Percentiles rank a stretch among this genome's conserved stretches.
These are phyloP conservation scores for Rostrohypoxylon terebratum DNA, from an alignment of 495 filamentous ascomycete species.

Conservation along the genomic window DNA sequence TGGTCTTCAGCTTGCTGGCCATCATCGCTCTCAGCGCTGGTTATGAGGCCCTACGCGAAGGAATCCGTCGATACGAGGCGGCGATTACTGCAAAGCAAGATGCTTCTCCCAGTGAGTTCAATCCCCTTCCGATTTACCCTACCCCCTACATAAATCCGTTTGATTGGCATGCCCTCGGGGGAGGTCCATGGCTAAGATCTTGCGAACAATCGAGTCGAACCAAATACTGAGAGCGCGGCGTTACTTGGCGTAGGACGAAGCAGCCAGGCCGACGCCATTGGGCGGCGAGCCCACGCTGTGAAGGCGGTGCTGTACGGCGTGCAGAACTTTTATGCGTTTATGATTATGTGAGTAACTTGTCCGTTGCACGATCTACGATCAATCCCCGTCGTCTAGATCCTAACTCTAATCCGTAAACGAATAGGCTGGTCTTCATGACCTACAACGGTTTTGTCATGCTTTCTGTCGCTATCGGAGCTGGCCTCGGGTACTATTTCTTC, in stretches of 20 bases:
- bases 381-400: not conserved
- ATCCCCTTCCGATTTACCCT: slow-evolving; percentile 1
- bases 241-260: slow-evolving; percentile 67
- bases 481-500: slow-evolving; percentile 88
- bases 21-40: slow-evolving; percentile 86
- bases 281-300: slow-evolving; percentile 72
- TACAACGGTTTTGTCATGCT: slow-evolving; percentile 99
- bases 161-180: slow-evolving; percentile 37
- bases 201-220: slow-evolving; percentile 49
- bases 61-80: slow-evolving; percentile 80
- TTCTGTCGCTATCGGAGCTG: slow-evolving; percentile 87
- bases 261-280: slow-evolving; percentile 60
- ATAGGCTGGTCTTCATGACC: slow-evolving; percentile 98
- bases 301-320: slow-evolving; percentile 88
- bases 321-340: slow-evolving; percentile 98
- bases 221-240: slow-evolving; percentile 66
- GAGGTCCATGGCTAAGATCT: slow-evolving; percentile 46
- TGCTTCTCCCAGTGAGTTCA: slow-evolving; percentile 66
- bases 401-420: not conserved
- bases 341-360: slow-evolving; percentile 87
- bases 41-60: slow-evolving; percentile 87
- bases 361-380: slow-evolving; percentile 3
- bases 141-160: slow-evolving; percentile 15
- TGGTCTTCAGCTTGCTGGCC: slow-evolving; percentile 83
- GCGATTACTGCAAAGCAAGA: slow-evolving; percentile 64